These are phyloP conservation scores for Histomonas meleagridis DNA, from an alignment of 208 protist genomes.

Conservation along the genomic window DNA sequence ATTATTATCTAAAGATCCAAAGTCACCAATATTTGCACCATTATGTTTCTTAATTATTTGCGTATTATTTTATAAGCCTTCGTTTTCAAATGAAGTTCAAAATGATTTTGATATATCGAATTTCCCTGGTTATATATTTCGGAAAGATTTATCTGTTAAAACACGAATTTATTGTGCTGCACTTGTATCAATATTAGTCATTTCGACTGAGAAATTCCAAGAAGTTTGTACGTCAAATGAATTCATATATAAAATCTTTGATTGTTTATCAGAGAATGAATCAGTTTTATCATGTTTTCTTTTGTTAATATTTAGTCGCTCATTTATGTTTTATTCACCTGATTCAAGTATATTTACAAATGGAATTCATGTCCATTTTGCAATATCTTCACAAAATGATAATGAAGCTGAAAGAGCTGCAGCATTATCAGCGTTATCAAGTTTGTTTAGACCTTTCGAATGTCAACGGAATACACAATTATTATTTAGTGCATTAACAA, in stretches of 20 bases:
- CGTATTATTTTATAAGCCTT: neutral
- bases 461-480: neutral
- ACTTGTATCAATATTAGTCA: neutral
- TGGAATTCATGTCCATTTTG: constrained; percentile 1
- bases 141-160: neutral
- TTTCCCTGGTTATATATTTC: neutral
- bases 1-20: neutral
- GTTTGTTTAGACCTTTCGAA: neutral
- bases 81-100: neutral
- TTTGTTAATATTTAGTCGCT: neutral
- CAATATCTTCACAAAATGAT: neutral
- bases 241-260: neutral
- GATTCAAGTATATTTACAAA: neutral
- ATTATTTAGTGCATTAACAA: neutral
- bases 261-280: neutral
- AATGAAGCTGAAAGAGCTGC: neutral
- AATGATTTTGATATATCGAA: neutral
- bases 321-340: neutral
- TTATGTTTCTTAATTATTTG: neutral
- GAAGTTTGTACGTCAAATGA: neutral
- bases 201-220: neutral
- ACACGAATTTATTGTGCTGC: neutral
- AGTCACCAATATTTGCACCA: neutral
- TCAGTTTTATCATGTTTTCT: neutral
- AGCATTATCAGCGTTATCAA: neutral